phyloP scores from a whole-genome alignment of 495 filamentous ascomycete species.

The Xylaria curta region DNA sequence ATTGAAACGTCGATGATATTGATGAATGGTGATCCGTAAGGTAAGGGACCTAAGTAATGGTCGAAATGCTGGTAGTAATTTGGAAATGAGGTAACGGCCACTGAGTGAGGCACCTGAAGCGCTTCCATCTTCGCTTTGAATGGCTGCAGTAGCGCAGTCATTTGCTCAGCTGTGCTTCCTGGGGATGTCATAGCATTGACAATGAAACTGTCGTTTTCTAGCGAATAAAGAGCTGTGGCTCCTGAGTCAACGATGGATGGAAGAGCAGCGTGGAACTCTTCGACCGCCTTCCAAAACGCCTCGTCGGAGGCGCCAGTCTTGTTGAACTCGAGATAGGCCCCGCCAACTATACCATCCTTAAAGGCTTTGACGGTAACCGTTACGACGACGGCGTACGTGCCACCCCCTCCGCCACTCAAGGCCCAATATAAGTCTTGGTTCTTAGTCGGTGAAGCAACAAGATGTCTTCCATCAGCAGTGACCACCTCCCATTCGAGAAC shows the following conservation, averaged over 20 bases:
- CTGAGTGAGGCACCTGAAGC: conserved; percentile 40
- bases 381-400: conserved; percentile 57
- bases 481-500: conserved; percentile 66
- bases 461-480: conserved; percentile 51
- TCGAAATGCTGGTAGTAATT: conserved; percentile 53
- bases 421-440: conserved; percentile 68
- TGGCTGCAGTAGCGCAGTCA: conserved; percentile 44
- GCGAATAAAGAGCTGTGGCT: conserved; percentile 53
- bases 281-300: conserved; percentile 48
- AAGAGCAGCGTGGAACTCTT: conserved; percentile 37
- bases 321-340: conserved; percentile 42
- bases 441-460: conserved; percentile 55
- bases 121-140: conserved; percentile 39
- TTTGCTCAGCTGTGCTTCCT: conserved; percentile 43
- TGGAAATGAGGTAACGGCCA: conserved; percentile 26
- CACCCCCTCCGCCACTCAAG: conserved; percentile 61
- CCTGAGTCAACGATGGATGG: conserved; percentile 36
- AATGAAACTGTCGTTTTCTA: conserved; percentile 54
- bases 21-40: conserved; percentile 37
- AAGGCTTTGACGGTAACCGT: conserved; percentile 51
- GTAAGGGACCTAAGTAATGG: conserved; percentile 49
- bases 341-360: conserved; percentile 43
- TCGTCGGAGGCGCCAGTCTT: conserved; percentile 43
- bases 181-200: conserved; percentile 52
- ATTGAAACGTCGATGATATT: conserved; percentile 56